Base-by-base conservation (phyloP, 2,329 filamentous ascomycete species). In the Lizonia empirigonia region DNA sequence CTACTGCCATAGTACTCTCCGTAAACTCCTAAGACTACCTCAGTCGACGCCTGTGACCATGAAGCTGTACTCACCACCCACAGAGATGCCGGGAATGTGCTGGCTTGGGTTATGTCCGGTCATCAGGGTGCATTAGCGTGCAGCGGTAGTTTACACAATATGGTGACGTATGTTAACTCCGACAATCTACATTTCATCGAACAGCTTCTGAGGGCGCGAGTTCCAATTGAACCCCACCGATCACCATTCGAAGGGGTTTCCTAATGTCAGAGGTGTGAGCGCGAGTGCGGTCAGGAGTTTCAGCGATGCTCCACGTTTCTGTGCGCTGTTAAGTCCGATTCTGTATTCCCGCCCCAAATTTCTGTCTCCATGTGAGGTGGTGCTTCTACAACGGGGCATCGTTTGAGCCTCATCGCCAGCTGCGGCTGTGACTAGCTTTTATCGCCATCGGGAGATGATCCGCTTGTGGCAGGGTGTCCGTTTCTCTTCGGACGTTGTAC, bases 41-140 rank as follows among this genome's bases (percentile, higher is more conserved):
- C 18, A 13, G 27, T 15, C 24, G 7, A 7, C 16, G 9, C 18
- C 12, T 23, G 18, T 24, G 19, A 44, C 15, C 4, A 26, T 16
- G 8, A n/a, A 15, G 7, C 19, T 15, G 32, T 22, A 27, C 12
- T 32, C 20, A 30, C 24, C 20, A 8, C 24, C 20, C 18, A 46
- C 7, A 16, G 2, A 19, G 26, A 34, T n/a, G 19, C 39, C 20
- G 35, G 19, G 22, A 16, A 19, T 19, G 10, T 18, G 42, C 37
- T 33, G 37, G 42, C 10, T 23, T 47, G 32, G 41, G 49, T 38
- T 15, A 18, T 38, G 35, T 15, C 35, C 6, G 35, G 37, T 44
- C 16, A 33, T 24, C 41, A 20, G 24, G 4, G 5, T 40, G 41
- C 48, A 41, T 41, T 51, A 51, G 41, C 30, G 40, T 24, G 7